Evolutionary conservation across 1,284 basidiomycete genomes (phyloP), one percentile per base, ranked within the genome.

Genomic region (Microbotryomycetes sp.): DNA sequence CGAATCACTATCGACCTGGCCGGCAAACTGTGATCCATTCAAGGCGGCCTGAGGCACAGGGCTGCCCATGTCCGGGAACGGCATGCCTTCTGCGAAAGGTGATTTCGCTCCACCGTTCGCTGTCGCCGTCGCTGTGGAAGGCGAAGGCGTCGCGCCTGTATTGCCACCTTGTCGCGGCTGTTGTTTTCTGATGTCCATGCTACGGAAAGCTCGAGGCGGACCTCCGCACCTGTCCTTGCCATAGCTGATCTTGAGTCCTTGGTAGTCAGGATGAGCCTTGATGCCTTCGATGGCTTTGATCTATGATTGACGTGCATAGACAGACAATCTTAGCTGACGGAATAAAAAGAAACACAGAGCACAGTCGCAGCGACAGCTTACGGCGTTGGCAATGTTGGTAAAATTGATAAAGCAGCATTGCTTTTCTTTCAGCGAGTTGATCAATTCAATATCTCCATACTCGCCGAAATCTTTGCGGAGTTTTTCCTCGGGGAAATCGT

Each of bases 381-480:
- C 66, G 26, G 91, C 91, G 70, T 91, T 90, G 57, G 87, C 85
- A 69, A 96, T 86, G 76, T 91, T 91, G 52, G 85, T 86, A 72
- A 70, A 96, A 80, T 96, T 97, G 73, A 94, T 88, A 75, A 94
- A 97, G 31, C 89, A 90, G 72, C 90, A 93, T 76, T 91, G 89
- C 86, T 96, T 96, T 76, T 94, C 91, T 77, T 87, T 89, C 71
- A 96, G 79, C 78, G 90, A 91, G 77, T 96, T 96, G 76, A 97
- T 86, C 61, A 94, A 82, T 78, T 97, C 92, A 68, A 97, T 91
- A 64, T 94, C 91, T 28, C 92, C 91, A 75, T 83, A 94, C 76
- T 91, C 89, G 57, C 85, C 86, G 78, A 94, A 94, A 78, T 94
- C 91, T 56, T 84, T 79, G 75, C 87, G 87, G 57, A 96, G 80